Percentiles rank a stretch among this genome's conserved stretches.
Conservation (phyloP, 176 grass and related monocot genomes). For the Tillandsia fasciculata region DNA sequence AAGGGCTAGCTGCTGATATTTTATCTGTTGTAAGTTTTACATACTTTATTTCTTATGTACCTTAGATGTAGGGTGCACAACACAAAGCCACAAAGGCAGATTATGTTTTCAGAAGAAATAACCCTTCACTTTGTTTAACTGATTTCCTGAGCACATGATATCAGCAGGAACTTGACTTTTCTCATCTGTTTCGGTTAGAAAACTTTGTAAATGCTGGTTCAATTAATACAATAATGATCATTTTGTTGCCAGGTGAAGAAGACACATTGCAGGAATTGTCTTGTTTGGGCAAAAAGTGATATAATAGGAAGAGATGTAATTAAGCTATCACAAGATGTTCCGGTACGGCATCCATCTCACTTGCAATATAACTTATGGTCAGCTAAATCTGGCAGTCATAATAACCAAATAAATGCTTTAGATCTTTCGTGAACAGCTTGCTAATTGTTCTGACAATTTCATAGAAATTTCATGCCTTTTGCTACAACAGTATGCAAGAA, state of each 20-base stretch:
- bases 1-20: constrained; percentile 51
- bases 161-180: background rate
- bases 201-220: background rate
- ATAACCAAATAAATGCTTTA: too few species aligned
- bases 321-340: constrained; percentile 46
- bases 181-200: background rate
- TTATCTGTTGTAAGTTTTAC: constrained; percentile 66
- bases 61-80: background rate
- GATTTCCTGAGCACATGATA: background rate
- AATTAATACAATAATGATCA: background rate
- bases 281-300: constrained; percentile 84
- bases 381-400: too few species aligned
- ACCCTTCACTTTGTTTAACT: background rate
- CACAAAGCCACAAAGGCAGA: too few species aligned
- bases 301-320: constrained; percentile 44
- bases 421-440: too few species aligned
- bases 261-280: constrained; percentile 54
- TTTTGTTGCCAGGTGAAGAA: constrained; percentile 40
- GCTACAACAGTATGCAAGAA: too few species aligned
- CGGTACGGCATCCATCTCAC: constrained; percentile 28
- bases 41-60: background rate
- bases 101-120: too few species aligned
- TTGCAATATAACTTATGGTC: background rate
- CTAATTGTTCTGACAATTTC: too few species aligned
- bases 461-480: too few species aligned